Percentiles rank a stretch among this genome's conserved stretches.
phyloP scores from a whole-genome alignment of 768 basidiomycete genomes.

The Pholiota conissans region DNA sequence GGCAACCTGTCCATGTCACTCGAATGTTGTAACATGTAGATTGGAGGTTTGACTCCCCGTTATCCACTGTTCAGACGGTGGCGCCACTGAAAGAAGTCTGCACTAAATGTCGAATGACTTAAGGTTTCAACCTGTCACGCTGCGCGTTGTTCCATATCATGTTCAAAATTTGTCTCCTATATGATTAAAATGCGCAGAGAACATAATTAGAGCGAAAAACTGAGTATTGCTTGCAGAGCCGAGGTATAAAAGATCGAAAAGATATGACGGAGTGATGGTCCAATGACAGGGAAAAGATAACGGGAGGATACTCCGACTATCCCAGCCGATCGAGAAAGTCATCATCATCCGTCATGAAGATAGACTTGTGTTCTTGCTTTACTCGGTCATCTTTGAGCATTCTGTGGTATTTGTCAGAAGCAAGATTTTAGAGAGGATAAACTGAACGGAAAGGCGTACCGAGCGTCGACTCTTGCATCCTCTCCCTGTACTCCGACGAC shows the following conservation, averaged over 20 bases:
- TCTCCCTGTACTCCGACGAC: conserved; percentile 88
- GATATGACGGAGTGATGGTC: background rate
- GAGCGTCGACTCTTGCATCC: conserved; percentile 82
- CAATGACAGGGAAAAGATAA: background rate
- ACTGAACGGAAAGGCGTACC: conserved; percentile 57
- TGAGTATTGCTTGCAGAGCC: no score
- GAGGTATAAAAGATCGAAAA: background rate
- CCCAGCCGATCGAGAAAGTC: conserved; percentile 47
- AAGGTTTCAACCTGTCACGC: no score
- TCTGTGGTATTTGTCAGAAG: conserved; percentile 36
- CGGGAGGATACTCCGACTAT: conserved; percentile 22
- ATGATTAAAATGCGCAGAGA: no score
- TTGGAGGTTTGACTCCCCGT: background rate
- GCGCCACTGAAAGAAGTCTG: no score
- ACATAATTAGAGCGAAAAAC: no score
- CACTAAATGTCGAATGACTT: no score
- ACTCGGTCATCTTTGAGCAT: conserved; percentile 90
- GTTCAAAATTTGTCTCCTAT: no score
- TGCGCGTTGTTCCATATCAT: no score
- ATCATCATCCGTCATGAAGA: conserved; percentile 45
- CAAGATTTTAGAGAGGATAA: background rate
- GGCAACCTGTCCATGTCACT: background rate
- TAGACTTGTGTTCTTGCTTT: conserved; percentile 49
- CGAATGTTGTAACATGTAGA: background rate
- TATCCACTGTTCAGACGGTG: no score